Evolutionary conservation across 306 rosid species (phyloP).

Genomic region (Bauhinia variegata): DNA sequence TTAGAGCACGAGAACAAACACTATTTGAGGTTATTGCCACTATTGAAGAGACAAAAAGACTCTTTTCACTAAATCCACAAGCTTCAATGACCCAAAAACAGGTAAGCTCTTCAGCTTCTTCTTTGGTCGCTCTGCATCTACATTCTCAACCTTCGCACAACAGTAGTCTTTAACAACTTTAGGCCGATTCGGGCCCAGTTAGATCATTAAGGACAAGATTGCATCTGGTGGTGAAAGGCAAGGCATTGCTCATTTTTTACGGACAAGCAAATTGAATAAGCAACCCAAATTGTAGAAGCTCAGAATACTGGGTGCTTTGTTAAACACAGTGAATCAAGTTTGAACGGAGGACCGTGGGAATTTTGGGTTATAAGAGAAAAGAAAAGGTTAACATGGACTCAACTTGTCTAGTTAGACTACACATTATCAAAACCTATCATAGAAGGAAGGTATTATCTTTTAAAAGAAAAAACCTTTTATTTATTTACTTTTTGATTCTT

Average conservation of each 20-base stretch:
- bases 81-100: slow-evolving; percentile 23
- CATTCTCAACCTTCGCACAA: slow-evolving; percentile 45
- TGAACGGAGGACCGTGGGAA: too few relatives aligned
- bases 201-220: slow-evolving; percentile 54
- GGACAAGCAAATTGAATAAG: too few relatives aligned
- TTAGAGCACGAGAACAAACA: slow-evolving; percentile 39
- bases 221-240: slow-evolving; percentile 52
- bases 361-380: too few relatives aligned
- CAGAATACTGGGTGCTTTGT: too few relatives aligned
- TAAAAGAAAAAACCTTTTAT: too few relatives aligned
- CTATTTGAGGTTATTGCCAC: slow-evolving; percentile 59
- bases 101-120: neutral
- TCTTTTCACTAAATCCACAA: slow-evolving; percentile 25
- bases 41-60: slow-evolving; percentile 34
- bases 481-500: too few relatives aligned
- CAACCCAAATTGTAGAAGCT: too few relatives aligned
- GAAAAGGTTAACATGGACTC: too few relatives aligned
- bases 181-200: slow-evolving; percentile 66
- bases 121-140: slow-evolving; percentile 44
- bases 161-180: slow-evolving; percentile 59
- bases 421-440: too few relatives aligned
- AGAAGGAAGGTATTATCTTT: too few relatives aligned
- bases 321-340: too few relatives aligned
- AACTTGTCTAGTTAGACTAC: too few relatives aligned
- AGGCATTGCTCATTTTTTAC: slow-evolving; percentile 38